Evolutionary conservation across 78 protist species (phyloP).

Genomic region (Dictyostelium intermedium): DNA sequence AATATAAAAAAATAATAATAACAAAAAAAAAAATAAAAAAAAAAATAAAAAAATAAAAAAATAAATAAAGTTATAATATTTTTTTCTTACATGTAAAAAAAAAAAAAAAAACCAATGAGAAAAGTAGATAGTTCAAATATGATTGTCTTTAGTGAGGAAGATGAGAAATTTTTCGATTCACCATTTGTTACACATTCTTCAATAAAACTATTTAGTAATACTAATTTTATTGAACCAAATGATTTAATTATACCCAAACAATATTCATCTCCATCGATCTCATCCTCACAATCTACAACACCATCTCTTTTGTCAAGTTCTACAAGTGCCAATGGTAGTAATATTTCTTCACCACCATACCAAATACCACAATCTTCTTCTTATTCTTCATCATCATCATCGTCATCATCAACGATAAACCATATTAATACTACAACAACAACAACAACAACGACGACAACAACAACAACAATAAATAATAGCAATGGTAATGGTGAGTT

Average conservation of each 20-base stretch:
- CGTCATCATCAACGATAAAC: not conserved
- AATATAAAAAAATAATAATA: not conserved
- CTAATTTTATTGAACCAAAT: not conserved
- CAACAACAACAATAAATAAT: not conserved
- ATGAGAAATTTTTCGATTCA: slow-evolving; percentile 11
- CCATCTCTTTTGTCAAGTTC: not conserved
- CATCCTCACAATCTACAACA: not conserved
- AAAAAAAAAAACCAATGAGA: not conserved
- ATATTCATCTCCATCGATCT: not conserved
- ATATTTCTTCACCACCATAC: not conserved
- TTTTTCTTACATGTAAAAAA: too few relatives aligned
- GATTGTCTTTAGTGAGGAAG: slow-evolving; percentile 26
- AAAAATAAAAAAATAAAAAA: not conserved
- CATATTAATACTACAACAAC: not conserved
- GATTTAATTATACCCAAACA: not conserved
- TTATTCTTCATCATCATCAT: too few relatives aligned
- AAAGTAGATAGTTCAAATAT: not conserved
- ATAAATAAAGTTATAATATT: too few relatives aligned
- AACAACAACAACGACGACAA: not conserved
- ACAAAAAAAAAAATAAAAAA: not conserved
- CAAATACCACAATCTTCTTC: not conserved
- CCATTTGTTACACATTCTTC: not conserved
- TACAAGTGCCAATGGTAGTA: not conserved
- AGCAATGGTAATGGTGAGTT: not conserved
- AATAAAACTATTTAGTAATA: not conserved